These are phyloP conservation scores for Russula virescens DNA, from an alignment of 768 basidiomycete species.

Conservation along the genomic window DNA sequence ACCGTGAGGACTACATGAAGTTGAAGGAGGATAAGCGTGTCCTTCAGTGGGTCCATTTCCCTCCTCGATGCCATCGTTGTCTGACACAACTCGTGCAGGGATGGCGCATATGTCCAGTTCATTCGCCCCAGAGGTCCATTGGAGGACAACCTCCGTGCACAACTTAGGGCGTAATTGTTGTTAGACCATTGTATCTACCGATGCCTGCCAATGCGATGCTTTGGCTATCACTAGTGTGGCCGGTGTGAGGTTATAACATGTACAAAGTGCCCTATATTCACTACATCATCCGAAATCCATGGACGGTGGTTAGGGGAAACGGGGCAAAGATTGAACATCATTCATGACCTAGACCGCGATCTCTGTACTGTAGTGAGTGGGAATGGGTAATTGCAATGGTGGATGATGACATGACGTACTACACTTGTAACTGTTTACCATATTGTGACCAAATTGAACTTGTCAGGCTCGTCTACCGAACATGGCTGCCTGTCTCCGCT, in stretches of 20 bases:
- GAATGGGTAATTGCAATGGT: slow-evolving; percentile 4
- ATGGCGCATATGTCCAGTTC: slow-evolving; percentile 94
- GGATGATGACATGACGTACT: slow-evolving; percentile 16
- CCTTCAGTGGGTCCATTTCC: slow-evolving; percentile 57
- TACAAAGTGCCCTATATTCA: slow-evolving; percentile 54
- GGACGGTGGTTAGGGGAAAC: slow-evolving; percentile 76
- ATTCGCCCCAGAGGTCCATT: slow-evolving; percentile 84
- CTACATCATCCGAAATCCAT: slow-evolving; percentile 55
- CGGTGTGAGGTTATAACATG: background rate
- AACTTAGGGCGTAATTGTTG: slow-evolving; percentile 58
- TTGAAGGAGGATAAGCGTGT: slow-evolving; percentile 89
- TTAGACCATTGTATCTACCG: slow-evolving; percentile 28
- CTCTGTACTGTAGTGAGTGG: slow-evolving; percentile 22
- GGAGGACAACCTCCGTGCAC: slow-evolving; percentile 78
- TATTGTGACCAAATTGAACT: background rate
- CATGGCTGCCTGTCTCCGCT: slow-evolving; percentile 68
- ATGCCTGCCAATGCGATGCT: slow-evolving; percentile 23
- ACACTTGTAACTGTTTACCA: no score
- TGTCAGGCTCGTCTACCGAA: background rate
- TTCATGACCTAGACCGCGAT: slow-evolving; percentile 19
- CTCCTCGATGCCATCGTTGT: background rate
- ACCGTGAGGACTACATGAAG: slow-evolving; percentile 80
- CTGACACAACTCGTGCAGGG: slow-evolving; percentile 42
- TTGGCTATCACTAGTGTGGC: slow-evolving; percentile 2
- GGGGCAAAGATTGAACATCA: slow-evolving; percentile 58